These are phyloP conservation scores for Quercus tomentella DNA, from an alignment of 331 rosid species.

Conservation along the genomic window DNA sequence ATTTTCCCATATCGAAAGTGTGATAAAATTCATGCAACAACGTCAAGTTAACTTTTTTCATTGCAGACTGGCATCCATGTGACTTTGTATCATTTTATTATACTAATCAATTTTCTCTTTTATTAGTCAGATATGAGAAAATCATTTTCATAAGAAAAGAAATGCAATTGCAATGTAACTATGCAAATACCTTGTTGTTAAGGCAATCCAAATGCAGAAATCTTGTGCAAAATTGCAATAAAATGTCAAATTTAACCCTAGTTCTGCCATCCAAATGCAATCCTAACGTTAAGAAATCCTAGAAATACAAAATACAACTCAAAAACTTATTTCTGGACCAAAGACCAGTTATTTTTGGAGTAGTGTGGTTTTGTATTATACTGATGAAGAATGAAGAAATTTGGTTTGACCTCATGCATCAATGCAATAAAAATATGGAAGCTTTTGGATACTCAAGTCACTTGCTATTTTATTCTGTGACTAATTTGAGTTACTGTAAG, in stretches of 20 bases:
- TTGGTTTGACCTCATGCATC: slow-evolving; percentile 1
- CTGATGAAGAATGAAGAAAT: neutral
- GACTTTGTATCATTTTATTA: neutral
- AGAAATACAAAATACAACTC: neutral
- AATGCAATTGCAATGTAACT: neutral
- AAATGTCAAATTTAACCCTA: neutral
- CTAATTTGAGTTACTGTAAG: slow-evolving; percentile 14
- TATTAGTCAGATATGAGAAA: neutral
- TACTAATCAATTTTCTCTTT: neutral
- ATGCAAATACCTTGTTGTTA: neutral
- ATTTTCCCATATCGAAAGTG: neutral
- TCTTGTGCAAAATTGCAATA: neutral
- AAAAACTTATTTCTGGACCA: neutral
- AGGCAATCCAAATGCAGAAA: neutral
- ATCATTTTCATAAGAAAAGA: neutral
- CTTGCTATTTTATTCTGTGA: neutral
- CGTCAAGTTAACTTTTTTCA: neutral
- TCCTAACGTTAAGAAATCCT: no score
- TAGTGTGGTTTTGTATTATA: neutral
- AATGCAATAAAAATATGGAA: slow-evolving; percentile 9
- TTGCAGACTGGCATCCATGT: neutral
- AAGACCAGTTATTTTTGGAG: neutral
- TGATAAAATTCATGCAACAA: neutral
- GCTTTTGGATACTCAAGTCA: slow-evolving; percentile 11
- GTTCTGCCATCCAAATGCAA: neutral